Conservation (phyloP, 345 rosid species). For the Linum trigynum region DNA sequence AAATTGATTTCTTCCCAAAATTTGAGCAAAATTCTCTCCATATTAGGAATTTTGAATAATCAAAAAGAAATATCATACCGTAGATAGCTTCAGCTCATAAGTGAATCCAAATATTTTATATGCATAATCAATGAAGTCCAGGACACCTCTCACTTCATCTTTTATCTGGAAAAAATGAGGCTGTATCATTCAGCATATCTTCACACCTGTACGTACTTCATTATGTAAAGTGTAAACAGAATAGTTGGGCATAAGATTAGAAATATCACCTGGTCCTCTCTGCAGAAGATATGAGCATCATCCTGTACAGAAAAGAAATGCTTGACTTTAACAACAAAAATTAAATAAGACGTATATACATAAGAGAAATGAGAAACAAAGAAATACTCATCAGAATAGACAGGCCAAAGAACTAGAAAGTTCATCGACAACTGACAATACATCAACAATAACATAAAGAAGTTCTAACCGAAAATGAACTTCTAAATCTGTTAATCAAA, state of each 20-base stretch:
- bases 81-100: constrained; percentile 84
- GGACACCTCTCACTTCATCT: constrained; percentile 68
- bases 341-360: background rate
- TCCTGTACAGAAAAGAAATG: constrained; percentile 49
- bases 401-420: too few species aligned
- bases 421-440: too few species aligned
- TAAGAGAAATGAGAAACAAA: background rate
- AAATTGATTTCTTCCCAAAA: too few species aligned
- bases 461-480: too few species aligned
- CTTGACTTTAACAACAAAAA: background rate
- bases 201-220: background rate
- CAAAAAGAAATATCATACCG: constrained; percentile 38
- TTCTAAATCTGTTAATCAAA: too few species aligned
- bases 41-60: too few species aligned
- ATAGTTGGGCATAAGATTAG: constrained; percentile 6
- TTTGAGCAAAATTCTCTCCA: too few species aligned
- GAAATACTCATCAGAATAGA: background rate
- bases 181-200: background rate
- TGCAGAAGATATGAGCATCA: constrained; percentile 93
- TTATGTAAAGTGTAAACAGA: background rate
- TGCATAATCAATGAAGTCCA: constrained; percentile 69
- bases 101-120: constrained; percentile 77
- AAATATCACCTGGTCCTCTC: constrained; percentile 57
- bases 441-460: too few species aligned
- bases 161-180: constrained; percentile 46